Conservation (phyloP, 2,329 filamentous ascomycete species). For the Fusarium heterosporum region DNA sequence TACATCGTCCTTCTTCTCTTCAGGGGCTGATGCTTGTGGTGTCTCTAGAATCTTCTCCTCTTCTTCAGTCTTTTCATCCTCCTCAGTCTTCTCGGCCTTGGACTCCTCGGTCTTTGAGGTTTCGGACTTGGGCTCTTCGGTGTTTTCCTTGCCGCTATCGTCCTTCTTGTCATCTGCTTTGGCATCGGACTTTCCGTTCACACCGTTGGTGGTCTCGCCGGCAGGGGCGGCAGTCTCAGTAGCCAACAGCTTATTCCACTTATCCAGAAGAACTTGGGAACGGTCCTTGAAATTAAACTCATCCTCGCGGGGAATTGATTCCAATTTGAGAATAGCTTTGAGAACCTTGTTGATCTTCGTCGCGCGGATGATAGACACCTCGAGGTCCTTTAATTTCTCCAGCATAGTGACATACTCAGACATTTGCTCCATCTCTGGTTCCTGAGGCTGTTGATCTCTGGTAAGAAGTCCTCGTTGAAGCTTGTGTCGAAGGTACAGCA, state of each 20-base stretch:
- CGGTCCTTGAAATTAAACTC: conserved; percentile 91
- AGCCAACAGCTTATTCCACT: conserved; percentile 88
- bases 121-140: conserved; percentile 54
- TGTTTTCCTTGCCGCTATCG: conserved; percentile 55
- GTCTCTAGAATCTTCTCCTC: conserved; percentile 28
- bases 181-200: conserved; percentile 59
- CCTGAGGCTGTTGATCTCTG: conserved; percentile 85
- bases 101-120: conserved; percentile 48
- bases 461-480: conserved; percentile 94
- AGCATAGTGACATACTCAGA: conserved; percentile 82
- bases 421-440: conserved; percentile 84
- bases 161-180: conserved; percentile 57
- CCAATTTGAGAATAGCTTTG: conserved; percentile 91
- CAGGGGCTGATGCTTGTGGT: conserved; percentile 31
- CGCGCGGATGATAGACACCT: conserved; percentile 85
- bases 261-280: conserved; percentile 81
- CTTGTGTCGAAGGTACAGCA: conserved; percentile 94
- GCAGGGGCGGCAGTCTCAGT: conserved; percentile 62
- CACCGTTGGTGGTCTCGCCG: conserved; percentile 58
- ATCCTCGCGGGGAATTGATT: conserved; percentile 86
- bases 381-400: conserved; percentile 82
- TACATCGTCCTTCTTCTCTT: conserved; percentile 53
- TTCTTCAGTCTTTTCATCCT: conserved; percentile 36
- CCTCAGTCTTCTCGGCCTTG: conserved; percentile 44
- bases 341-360: conserved; percentile 99